These are phyloP conservation scores for Ramaria sp. DNA, from an alignment of 768 basidiomycete genomes.

Conservation along the genomic window DNA sequence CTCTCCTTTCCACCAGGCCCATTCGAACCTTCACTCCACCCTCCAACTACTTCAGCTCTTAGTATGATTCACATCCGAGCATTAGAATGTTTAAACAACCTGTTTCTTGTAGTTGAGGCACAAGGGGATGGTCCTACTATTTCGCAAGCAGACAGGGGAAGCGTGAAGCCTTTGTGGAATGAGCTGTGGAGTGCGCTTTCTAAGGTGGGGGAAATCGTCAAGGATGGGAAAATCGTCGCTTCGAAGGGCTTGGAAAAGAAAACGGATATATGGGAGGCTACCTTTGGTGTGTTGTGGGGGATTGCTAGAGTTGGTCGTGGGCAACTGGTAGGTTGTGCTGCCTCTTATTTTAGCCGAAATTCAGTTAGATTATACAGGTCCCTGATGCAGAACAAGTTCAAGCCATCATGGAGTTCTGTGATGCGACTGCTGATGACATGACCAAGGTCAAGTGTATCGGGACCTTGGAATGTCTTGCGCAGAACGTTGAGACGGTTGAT, in stretches of 20 bases:
- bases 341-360: not conserved
- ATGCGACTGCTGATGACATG: conserved; percentile 38
- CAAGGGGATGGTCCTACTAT: conserved; percentile 25
- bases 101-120: conserved; percentile 64
- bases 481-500: conserved; percentile 48
- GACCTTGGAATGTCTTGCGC: conserved; percentile 76
- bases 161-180: conserved; percentile 49
- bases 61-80: conserved; percentile 77
- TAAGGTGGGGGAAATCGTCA: conserved; percentile 44
- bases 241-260: conserved; percentile 57
- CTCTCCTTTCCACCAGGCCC: conserved; percentile 71
- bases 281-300: conserved; percentile 81
- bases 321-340: conserved; percentile 33
- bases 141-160: conserved; percentile 33
- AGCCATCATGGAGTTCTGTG: conserved; percentile 55
- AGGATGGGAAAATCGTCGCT: conserved; percentile 18
- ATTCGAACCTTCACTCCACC: conserved; percentile 59
- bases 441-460: conserved; percentile 74
- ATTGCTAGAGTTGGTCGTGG: conserved; percentile 70
- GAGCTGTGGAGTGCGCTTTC: conserved; percentile 53
- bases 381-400: conserved; percentile 52
- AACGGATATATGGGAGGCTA: conserved; percentile 68
- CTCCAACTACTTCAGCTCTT: conserved; percentile 81
- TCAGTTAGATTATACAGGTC: conserved; percentile 24
- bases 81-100: conserved; percentile 83